A percentile compares a stretch with the other conserved stretches of the same genome.
Evolutionary conservation across 2,329 filamentous ascomycete species (phyloP).

Genomic region (Geoglossum cookeanum): DNA sequence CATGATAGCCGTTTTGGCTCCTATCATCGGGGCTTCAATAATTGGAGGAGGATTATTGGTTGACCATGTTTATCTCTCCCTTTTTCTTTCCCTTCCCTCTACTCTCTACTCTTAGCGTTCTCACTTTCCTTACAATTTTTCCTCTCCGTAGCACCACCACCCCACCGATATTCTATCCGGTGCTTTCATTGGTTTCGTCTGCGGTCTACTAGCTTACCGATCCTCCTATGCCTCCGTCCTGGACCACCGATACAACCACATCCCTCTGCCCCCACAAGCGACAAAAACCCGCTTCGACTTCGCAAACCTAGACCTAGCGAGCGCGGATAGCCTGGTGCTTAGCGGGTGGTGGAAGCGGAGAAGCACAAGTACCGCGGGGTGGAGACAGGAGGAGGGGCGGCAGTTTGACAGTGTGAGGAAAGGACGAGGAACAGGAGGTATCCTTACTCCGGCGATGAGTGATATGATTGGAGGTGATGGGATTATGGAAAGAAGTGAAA

Average conservation of each 20-base stretch:
- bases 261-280: neutral
- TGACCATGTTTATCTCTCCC: neutral
- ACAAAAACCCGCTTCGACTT: neutral
- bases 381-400: neutral
- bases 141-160: conserved; percentile 2
- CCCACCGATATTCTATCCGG: neutral
- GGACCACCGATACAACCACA: conserved; percentile 4
- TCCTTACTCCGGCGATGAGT: too few relatives aligned
- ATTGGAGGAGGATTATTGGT: neutral
- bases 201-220: neutral
- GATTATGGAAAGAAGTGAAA: too few relatives aligned
- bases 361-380: neutral
- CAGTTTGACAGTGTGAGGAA: neutral
- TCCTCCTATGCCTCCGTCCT: neutral
- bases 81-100: neutral
- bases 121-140: neutral
- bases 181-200: neutral
- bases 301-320: neutral
- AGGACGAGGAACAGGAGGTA: neutral
- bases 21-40: neutral
- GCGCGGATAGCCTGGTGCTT: neutral
- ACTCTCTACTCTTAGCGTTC: neutral
- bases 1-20: neutral
- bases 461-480: too few relatives aligned
- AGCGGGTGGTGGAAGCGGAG: neutral